phyloP scores from a whole-genome alignment of 768 basidiomycete species.

The Macrolepiota albuminosa region DNA sequence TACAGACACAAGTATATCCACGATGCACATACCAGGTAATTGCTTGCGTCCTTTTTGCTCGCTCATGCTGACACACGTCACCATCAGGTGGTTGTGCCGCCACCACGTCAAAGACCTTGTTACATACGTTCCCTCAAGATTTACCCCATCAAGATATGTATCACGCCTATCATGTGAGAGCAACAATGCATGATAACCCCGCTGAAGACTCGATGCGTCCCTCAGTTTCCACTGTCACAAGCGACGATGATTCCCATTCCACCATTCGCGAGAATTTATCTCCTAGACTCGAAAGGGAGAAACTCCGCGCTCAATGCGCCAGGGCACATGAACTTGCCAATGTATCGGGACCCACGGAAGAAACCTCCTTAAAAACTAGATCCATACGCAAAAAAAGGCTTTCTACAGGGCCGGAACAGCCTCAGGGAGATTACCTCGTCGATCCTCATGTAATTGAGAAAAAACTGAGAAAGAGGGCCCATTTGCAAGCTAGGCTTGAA shows the following conservation, averaged over 20 bases:
- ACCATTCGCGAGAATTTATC: slow-evolving; percentile 33
- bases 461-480: slow-evolving; percentile 43
- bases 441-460: slow-evolving; percentile 33
- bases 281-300: slow-evolving; percentile 40
- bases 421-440: neutral
- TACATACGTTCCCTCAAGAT: slow-evolving; percentile 1
- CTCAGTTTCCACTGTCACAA: slow-evolving; percentile 8
- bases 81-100: neutral
- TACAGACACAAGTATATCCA: neutral
- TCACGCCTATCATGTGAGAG: slow-evolving; percentile 7
- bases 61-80: neutral
- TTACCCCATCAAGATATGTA: slow-evolving; percentile 2
- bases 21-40: neutral
- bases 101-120: neutral
- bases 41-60: neutral
- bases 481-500: slow-evolving; percentile 42
- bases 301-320: slow-evolving; percentile 21
- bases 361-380: slow-evolving; percentile 13
- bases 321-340: neutral
- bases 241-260: slow-evolving; percentile 6
- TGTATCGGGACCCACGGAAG: slow-evolving; percentile 11
- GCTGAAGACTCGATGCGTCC: slow-evolving; percentile 11
- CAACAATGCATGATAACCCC: slow-evolving; percentile 5
- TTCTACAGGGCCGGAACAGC: neutral
- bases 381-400: neutral